Percentiles rank a stretch among this genome's conserved stretches.
Evolutionary conservation across 2,329 filamentous ascomycete species (phyloP).

Genomic region (Lasiodiplodia sp.): DNA sequence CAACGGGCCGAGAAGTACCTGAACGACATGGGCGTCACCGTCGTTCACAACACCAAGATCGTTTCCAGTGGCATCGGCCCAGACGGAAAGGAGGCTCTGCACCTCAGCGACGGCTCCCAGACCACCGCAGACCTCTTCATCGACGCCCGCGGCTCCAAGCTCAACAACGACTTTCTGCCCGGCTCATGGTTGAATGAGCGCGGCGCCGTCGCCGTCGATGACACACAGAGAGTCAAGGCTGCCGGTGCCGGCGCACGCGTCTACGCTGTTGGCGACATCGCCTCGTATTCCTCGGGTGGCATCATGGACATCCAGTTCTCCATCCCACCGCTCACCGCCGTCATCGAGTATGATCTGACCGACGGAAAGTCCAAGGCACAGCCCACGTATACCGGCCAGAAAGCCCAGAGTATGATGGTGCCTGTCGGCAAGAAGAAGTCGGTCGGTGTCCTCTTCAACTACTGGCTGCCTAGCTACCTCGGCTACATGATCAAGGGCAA

Average conservation of each 20-base stretch:
- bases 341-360: constrained; percentile 18
- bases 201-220: constrained; percentile 39
- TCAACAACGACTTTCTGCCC: constrained; percentile 41
- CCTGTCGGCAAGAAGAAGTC: constrained; percentile 13
- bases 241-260: constrained; percentile 33
- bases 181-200: constrained; percentile 36
- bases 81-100: constrained; percentile 52
- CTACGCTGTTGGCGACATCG: constrained; percentile 47
- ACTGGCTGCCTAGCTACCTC: constrained; percentile 28
- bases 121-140: constrained; percentile 42
- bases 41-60: constrained; percentile 37
- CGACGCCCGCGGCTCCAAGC: constrained; percentile 38
- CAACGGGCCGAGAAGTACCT: constrained; percentile 42
- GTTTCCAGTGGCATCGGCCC: constrained; percentile 44
- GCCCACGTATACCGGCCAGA: constrained; percentile 4
- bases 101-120: constrained; percentile 61
- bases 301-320: constrained; percentile 41
- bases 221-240: constrained; percentile 32
- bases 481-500: constrained; percentile 34
- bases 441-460: constrained; percentile 1
- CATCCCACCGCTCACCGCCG: constrained; percentile 30
- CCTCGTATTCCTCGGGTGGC: constrained; percentile 38
- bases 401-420: constrained; percentile 5
- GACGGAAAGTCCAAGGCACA: constrained; percentile 7
- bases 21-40: constrained; percentile 37